Evolutionary conservation across 2,329 filamentous ascomycete genomes (phyloP).

Genomic region (Aotearoamyces nothofagi): DNA sequence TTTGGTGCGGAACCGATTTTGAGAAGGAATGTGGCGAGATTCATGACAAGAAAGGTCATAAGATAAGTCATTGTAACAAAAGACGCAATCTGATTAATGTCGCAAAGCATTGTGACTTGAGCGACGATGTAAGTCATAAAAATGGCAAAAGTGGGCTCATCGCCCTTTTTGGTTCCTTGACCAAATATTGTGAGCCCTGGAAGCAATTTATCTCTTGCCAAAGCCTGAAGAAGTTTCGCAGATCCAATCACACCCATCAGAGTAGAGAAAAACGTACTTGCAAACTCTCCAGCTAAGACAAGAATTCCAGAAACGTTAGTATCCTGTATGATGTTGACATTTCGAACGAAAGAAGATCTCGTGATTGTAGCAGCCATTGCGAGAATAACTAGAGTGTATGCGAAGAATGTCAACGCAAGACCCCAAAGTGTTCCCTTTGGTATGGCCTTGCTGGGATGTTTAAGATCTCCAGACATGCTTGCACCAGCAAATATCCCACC

Average conservation of each 20-base stretch:
- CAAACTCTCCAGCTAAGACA: slow-evolving; percentile 69
- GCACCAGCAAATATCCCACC: slow-evolving; percentile 54
- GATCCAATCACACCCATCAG: slow-evolving; percentile 79
- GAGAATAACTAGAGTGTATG: slow-evolving; percentile 63
- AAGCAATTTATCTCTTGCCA: slow-evolving; percentile 64
- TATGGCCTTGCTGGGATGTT: slow-evolving; percentile 70
- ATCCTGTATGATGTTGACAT: slow-evolving; percentile 64
- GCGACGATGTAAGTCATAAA: slow-evolving; percentile 61
- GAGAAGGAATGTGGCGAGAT: slow-evolving; percentile 72
- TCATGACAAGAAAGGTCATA: slow-evolving; percentile 85
- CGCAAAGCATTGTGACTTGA: slow-evolving; percentile 65
- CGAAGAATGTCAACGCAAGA: slow-evolving; percentile 57
- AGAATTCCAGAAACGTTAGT: slow-evolving; percentile 62
- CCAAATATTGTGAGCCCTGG: slow-evolving; percentile 63
- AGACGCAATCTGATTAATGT: slow-evolving; percentile 79
- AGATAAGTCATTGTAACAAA: slow-evolving; percentile 86
- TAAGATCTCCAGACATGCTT: slow-evolving; percentile 80
- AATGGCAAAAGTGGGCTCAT: slow-evolving; percentile 66
- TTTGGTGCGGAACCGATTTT: slow-evolving; percentile 82
- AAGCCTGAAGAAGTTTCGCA: slow-evolving; percentile 70
- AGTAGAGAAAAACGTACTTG: slow-evolving; percentile 71
- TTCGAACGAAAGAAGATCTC: slow-evolving; percentile 49
- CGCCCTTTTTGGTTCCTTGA: slow-evolving; percentile 53
- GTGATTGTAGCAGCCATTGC: slow-evolving; percentile 67
- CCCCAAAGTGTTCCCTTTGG: slow-evolving; percentile 73